These are phyloP conservation scores for Saraca asoca DNA, from an alignment of 331 rosid genomes.

Conservation along the genomic window DNA sequence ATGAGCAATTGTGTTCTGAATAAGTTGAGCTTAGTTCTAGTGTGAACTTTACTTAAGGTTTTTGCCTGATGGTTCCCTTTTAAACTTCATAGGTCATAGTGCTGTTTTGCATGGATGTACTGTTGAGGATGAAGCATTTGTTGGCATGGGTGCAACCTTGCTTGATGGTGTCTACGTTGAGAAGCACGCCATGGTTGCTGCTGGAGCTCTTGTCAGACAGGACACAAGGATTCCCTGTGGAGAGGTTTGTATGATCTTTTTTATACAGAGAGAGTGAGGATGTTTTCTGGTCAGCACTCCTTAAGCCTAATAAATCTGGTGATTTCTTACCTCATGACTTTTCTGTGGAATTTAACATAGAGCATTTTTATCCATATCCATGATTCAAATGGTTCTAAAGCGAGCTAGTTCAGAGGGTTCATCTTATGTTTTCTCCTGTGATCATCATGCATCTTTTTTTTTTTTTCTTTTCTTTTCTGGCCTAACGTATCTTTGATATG, in stretches of 20 bases:
- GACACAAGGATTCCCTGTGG: conserved; percentile 89
- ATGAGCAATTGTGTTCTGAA: conserved; percentile 26
- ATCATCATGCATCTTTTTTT: not conserved
- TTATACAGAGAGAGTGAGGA: not conserved
- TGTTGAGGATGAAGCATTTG: conserved; percentile 94
- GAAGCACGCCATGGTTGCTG: conserved; percentile 94
- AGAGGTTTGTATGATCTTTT: conserved; percentile 61
- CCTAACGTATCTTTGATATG: conserved; percentile 2
- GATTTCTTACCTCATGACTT: conserved; percentile 4
- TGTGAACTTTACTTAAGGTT: conserved; percentile 30
- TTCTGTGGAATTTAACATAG: conserved; percentile 16
- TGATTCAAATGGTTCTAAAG: too few relatives aligned
- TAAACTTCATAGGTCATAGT: conserved; percentile 67
- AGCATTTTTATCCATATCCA: not conserved
- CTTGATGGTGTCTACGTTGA: conserved; percentile 91
- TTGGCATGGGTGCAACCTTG: conserved; percentile 92
- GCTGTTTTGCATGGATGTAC: conserved; percentile 94
- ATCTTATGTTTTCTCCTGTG: conserved; percentile 2
- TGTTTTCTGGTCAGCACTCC: not conserved
- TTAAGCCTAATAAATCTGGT: not conserved
- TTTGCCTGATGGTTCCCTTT: conserved; percentile 12
- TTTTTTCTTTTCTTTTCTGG: too few relatives aligned
- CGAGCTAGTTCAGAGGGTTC: not conserved
- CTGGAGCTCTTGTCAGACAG: conserved; percentile 95
- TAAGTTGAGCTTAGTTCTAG: conserved; percentile 26